Base-by-base conservation (phyloP, 1,284 basidiomycete genomes). In the Marasmius fiardii region DNA sequence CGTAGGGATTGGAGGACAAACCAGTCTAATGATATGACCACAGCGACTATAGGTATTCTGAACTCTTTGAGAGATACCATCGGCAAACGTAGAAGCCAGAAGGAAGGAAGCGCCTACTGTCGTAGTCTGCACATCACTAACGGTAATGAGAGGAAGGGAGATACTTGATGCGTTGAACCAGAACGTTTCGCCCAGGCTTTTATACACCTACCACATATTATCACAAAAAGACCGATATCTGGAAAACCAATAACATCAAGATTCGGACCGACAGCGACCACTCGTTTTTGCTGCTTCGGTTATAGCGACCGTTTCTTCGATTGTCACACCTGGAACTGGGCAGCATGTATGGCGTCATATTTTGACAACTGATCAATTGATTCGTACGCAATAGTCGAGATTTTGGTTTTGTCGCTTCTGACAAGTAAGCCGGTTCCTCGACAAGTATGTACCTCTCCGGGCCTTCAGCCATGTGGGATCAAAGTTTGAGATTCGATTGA, bases 41-140 rank as follows among this genome's bases (percentile, higher is more conserved):
- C 88, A 90, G 45, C 66, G 68, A 54, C 70, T 74, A 65, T 79
- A 87, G 56, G 72, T 74, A 62, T 86, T 78, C 62, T 78, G 77
- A 56, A 85, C 80, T 64, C 82, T 83, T 65, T 33, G n/a, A 33
- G 28, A 58, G 28, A 26, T 50, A 54, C 43, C 55, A 58, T 59
- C 43, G 63, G 62, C 45, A 35, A 10, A 12, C 26, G 31, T 45
- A 23, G 51, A 26, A 39, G 41, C 39, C 11, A 26, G 48, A 20
- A 53, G 43, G 59, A 20, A 51, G 50, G 41, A 53, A 50, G 45
- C 16, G 65, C 76, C 64, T 60, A 85, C 83, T 83, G 80, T 70
- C 81, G 76, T 74, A 74, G 80, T 64, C 74, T 77, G 68, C 83
- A 86, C 83, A 86, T 86, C 55, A n/a, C n/a, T n/a, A n/a, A n/a